Evolutionary conservation across 331 rosid genomes (phyloP).

Genomic region (Saraca asoca): DNA sequence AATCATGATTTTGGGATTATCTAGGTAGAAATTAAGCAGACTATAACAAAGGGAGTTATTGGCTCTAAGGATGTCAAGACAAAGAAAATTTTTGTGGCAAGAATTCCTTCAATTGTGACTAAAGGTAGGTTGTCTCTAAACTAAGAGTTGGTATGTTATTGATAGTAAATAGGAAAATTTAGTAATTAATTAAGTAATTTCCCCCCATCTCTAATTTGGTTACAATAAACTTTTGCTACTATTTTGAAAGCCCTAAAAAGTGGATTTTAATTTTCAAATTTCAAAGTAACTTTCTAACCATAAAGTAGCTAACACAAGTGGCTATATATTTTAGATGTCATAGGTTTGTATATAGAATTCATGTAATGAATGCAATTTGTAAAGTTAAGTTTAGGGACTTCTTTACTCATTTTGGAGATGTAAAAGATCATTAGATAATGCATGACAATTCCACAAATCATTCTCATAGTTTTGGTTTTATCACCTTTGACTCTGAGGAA

Average conservation of each 20-base stretch:
- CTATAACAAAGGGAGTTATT: conserved; percentile 87
- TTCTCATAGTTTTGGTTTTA: conserved; percentile 97
- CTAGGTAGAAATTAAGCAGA: conserved; percentile 97
- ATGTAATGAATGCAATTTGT: conserved; percentile 29
- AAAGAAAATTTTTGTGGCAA: conserved; percentile 93
- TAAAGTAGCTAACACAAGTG: neutral
- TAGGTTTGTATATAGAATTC: neutral
- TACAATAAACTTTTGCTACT: no score
- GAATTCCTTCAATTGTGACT: conserved; percentile 87
- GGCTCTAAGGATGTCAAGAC: conserved; percentile 95
- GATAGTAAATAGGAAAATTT: neutral
- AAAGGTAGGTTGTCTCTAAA: conserved; percentile 63
- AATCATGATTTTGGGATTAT: conserved; percentile 33
- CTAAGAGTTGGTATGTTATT: conserved; percentile 18
- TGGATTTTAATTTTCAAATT: no score
- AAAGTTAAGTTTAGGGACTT: conserved; percentile 92
- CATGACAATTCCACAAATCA: conserved; percentile 91
- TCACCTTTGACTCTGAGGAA: conserved; percentile 84
- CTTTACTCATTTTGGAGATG: conserved; percentile 84
- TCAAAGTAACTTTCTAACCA: neutral
- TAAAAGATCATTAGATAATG: conserved; percentile 91
- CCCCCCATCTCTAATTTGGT: no score
- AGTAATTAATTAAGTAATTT: no score
- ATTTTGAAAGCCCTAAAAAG: no score
- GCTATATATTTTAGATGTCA: no score